Evolutionary conservation across 192 early-diverging fungal genomes (phyloP).

Genomic region (Lunasporangiospora selenospora): DNA sequence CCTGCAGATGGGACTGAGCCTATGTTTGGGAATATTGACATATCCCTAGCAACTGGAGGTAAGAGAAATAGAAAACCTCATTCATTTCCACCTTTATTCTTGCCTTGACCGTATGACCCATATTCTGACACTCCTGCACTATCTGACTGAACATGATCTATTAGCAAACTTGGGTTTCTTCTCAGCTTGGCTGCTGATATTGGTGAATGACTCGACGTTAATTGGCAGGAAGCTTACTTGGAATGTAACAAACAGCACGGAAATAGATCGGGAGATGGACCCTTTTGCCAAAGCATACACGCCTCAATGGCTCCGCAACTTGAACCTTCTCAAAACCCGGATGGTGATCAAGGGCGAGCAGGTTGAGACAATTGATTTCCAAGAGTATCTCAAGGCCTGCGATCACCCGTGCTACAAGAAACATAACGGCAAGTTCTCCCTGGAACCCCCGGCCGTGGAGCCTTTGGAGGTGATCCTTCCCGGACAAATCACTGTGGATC

Average conservation of each 20-base stretch:
- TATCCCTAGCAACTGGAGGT: conserved; percentile 27
- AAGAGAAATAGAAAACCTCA: no score
- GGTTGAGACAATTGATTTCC: conserved; percentile 41
- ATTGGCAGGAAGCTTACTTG: conserved; percentile 41
- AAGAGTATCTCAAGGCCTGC: conserved; percentile 19
- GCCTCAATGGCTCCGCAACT: conserved; percentile 26
- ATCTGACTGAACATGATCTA: no score
- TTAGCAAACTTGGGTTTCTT: conserved; percentile 46
- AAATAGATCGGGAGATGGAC: conserved; percentile 43
- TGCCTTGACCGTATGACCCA: no score
- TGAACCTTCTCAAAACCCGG: conserved; percentile 23
- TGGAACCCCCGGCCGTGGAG: conserved; percentile 30
- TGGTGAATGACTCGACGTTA: conserved; percentile 36
- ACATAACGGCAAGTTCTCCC: conserved; percentile 43
- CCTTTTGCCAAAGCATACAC: conserved; percentile 33
- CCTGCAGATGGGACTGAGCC: conserved; percentile 43
- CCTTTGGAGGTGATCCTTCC: conserved; percentile 34
- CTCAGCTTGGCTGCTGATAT: conserved; percentile 35
- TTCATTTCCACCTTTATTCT: no score
- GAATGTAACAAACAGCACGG: conserved; percentile 44
- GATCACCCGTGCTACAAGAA: conserved; percentile 42
- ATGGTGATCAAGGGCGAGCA: conserved; percentile 36
- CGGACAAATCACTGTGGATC: conserved; percentile 36
- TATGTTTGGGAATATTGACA: conserved; percentile 46
- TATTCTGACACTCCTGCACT: no score